Conservation (phyloP, 2,329 filamentous ascomycete genomes). For the Aspergillus fumigatus region DNA sequence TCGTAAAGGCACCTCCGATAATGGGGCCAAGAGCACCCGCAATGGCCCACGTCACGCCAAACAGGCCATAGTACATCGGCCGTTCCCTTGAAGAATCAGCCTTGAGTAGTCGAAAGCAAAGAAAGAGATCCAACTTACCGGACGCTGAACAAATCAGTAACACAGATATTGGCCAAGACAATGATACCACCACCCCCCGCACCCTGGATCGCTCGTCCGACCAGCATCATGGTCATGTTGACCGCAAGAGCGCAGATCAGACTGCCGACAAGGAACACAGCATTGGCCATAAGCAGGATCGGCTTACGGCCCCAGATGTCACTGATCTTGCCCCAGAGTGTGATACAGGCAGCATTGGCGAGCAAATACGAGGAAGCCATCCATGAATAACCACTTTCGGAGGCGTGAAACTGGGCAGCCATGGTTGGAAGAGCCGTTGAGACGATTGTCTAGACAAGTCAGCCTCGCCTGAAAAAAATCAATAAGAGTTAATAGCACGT, state of each 20-base stretch:
- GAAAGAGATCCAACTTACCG: conserved; percentile 29
- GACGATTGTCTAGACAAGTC: conserved; percentile 35
- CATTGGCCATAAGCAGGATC: conserved; percentile 56
- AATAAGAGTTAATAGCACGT: conserved; percentile 11
- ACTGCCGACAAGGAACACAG: conserved; percentile 59
- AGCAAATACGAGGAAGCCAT: conserved; percentile 46
- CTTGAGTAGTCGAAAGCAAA: no score
- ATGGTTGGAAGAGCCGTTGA: conserved; percentile 45
- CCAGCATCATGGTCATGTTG: conserved; percentile 59
- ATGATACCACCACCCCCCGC: conserved; percentile 60
- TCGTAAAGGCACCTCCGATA: conserved; percentile 58
- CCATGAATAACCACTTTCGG: conserved; percentile 45
- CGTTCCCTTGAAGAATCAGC: conserved; percentile 40
- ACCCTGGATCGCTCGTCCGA: conserved; percentile 59
- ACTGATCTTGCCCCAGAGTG: conserved; percentile 59
- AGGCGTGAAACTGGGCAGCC: conserved; percentile 39
- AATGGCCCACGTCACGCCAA: conserved; percentile 59
- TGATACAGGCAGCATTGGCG: conserved; percentile 46
- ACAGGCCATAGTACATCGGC: conserved; percentile 59
- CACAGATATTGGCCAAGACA: conserved; percentile 60
- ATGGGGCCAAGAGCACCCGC: conserved; percentile 58
- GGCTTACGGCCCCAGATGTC: conserved; percentile 66
- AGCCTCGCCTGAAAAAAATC: conserved; percentile 3
- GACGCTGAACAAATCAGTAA: conserved; percentile 61
- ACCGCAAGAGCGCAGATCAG: conserved; percentile 56